phyloP scores from a whole-genome alignment of 1,139 yeast species.

The Nakaseomyces delphensis region DNA sequence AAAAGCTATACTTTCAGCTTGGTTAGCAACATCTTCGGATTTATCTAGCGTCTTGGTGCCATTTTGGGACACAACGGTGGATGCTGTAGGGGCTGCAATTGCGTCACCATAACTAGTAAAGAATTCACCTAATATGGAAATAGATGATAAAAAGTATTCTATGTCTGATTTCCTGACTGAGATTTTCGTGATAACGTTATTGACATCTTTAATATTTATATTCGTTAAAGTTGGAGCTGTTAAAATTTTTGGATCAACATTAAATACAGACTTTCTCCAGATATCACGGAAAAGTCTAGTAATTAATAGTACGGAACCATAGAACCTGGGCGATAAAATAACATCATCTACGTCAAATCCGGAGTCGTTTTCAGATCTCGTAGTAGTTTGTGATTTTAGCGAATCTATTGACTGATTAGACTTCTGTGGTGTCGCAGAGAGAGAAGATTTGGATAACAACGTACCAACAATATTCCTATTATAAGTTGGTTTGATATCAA shows the following conservation, averaged over 20 bases:
- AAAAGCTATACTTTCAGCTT: conserved; percentile 88
- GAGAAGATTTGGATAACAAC: conserved; percentile 20
- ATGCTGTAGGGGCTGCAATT: conserved; percentile 36
- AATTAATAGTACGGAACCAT: conserved; percentile 76
- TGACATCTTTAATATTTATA: conserved; percentile 14
- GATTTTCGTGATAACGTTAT: conserved; percentile 22
- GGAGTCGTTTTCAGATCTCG: conserved; percentile 9
- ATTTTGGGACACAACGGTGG: conserved; percentile 18
- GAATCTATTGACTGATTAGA: conserved; percentile 9
- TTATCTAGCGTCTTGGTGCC: conserved; percentile 18
- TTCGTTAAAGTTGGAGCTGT: conserved; percentile 8
- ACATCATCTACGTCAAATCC: conserved; percentile 52
- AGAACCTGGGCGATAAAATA: conserved; percentile 80
- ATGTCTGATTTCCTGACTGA: conserved; percentile 45
- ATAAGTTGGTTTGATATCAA: conserved; percentile 33
- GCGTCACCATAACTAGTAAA: conserved; percentile 50
- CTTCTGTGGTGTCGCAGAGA: conserved; percentile 21
- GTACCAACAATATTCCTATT: conserved; percentile 28
- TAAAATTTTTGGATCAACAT: conserved; percentile 33
- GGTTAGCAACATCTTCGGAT: conserved; percentile 48
- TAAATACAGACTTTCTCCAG: conserved; percentile 71
- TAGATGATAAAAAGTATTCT: conserved; percentile 59
- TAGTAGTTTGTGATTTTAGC: conserved; percentile 5
- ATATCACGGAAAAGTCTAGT: conserved; percentile 68
- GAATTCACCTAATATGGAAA: conserved; percentile 45